phyloP scores from a whole-genome alignment of 2,329 filamentous ascomycete species.

The Lithohypha guttulata region DNA sequence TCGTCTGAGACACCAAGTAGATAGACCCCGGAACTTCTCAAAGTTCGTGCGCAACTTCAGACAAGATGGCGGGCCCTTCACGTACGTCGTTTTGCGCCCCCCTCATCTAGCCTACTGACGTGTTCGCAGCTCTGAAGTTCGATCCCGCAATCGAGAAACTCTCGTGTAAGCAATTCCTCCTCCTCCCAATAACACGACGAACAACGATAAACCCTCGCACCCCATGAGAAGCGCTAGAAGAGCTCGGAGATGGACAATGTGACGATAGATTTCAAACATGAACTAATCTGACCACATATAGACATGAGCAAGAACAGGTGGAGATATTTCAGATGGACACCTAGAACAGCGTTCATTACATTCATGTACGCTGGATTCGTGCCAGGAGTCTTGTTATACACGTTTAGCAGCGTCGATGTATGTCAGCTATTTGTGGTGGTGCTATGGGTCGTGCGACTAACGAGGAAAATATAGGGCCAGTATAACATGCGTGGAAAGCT shows the following conservation, averaged over 20 bases:
- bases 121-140: conserved; percentile 32
- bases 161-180: conserved; percentile 33
- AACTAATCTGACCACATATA: too few species aligned
- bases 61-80: conserved; percentile 42
- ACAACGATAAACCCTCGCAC: too few species aligned
- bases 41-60: not conserved
- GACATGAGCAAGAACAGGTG: conserved; percentile 68
- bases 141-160: conserved; percentile 40
- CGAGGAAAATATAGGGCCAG: conserved; percentile 57
- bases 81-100: conserved; percentile 27
- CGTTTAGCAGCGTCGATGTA: conserved; percentile 77
- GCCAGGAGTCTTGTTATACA: conserved; percentile 57
- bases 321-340: conserved; percentile 93
- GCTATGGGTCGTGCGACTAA: not conserved
- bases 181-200: too few species aligned
- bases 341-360: conserved; percentile 66
- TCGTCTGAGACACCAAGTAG: too few species aligned
- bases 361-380: conserved; percentile 67
- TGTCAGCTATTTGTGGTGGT: conserved; percentile 33
- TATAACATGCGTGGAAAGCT: conserved; percentile 78
- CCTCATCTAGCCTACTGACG: conserved; percentile 7
- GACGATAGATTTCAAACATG: too few species aligned
- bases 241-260: too few species aligned
- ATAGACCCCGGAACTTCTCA: not conserved
- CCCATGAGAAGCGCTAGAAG: not conserved